A percentile compares a stretch with the other conserved stretches of the same genome.
These are phyloP conservation scores for Vitis labrusca DNA, from an alignment of 164 flowering plant genomes.

Conservation along the genomic window DNA sequence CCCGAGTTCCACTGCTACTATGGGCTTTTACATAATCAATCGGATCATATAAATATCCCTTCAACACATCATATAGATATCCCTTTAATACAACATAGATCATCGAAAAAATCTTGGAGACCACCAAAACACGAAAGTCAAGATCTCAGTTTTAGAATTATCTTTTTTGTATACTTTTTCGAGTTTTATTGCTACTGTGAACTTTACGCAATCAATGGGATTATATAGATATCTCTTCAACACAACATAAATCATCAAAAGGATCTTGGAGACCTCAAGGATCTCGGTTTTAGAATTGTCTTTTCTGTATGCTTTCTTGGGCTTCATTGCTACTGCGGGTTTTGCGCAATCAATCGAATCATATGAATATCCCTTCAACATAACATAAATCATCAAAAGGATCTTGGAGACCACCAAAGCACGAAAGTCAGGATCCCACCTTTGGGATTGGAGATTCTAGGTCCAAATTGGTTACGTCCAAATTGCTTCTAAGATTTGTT, in stretches of 20 bases:
- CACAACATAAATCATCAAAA: too few species aligned
- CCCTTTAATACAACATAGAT: slow-evolving; percentile 13
- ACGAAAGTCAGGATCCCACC: background rate
- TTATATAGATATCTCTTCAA: too few species aligned
- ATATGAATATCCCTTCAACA: slow-evolving; percentile 9
- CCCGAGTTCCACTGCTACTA: background rate
- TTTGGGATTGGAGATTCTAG: too few species aligned
- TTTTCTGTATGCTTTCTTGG: slow-evolving; percentile 1
- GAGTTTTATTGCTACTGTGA: too few species aligned
- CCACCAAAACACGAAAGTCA: slow-evolving; percentile 10
- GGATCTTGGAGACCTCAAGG: too few species aligned
- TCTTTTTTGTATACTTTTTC: too few species aligned
- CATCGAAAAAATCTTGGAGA: slow-evolving; percentile 13
- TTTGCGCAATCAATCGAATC: slow-evolving; percentile 10
- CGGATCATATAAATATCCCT: background rate
- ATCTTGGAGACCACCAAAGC: slow-evolving; percentile 13
- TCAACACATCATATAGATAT: slow-evolving; percentile 3
- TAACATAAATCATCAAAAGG: slow-evolving; percentile 16
- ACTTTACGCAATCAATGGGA: too few species aligned
- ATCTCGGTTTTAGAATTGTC: background rate
- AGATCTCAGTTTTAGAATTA: too few species aligned
- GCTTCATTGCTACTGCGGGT: background rate
- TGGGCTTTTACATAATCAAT: slow-evolving; percentile 6
- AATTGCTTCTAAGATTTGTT: too few species aligned
- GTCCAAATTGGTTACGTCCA: too few species aligned